Evolutionary conservation across 495 filamentous ascomycete genomes (phyloP).

Genomic region (Talaromyces thailandensis): DNA sequence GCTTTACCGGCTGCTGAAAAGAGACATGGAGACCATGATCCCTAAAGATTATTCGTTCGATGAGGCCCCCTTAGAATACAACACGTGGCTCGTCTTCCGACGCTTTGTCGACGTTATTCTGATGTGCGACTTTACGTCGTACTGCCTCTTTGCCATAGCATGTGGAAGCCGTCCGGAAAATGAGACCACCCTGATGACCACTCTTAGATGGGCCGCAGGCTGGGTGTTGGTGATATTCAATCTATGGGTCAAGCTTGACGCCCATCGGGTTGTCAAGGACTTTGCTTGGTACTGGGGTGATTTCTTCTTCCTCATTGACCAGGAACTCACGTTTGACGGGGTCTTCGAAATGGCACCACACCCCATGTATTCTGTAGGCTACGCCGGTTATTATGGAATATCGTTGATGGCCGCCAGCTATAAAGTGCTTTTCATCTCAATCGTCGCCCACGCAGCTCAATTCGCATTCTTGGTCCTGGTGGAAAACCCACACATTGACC

Average conservation of each 20-base stretch:
- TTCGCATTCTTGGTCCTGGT: slow-evolving; percentile 83
- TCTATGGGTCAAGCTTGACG: slow-evolving; percentile 97
- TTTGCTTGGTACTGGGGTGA: slow-evolving; percentile 99
- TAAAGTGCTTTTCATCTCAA: slow-evolving; percentile 90
- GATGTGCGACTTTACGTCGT: slow-evolving; percentile 97
- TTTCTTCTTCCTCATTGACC: slow-evolving; percentile 97
- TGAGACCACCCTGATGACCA: slow-evolving; percentile 60
- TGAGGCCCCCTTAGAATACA: slow-evolving; percentile 90
- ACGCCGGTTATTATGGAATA: slow-evolving; percentile 96
- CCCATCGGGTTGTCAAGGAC: slow-evolving; percentile 97
- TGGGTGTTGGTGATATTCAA: slow-evolving; percentile 84
- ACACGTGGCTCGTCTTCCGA: slow-evolving; percentile 95
- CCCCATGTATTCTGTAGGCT: slow-evolving; percentile 98
- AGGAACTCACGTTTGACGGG: slow-evolving; percentile 95
- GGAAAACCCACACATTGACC: slow-evolving; percentile 97
- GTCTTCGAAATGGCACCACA: slow-evolving; percentile 99
- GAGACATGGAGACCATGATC: slow-evolving; percentile 89
- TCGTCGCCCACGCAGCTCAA: slow-evolving; percentile 89
- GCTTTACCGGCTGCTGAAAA: slow-evolving; percentile 74
- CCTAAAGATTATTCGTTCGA: slow-evolving; percentile 90
- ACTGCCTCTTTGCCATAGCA: slow-evolving; percentile 89
- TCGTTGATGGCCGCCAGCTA: slow-evolving; percentile 99
- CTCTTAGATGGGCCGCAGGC: slow-evolving; percentile 73
- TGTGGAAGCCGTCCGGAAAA: slow-evolving; percentile 65
- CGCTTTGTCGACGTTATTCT: slow-evolving; percentile 91